Evolutionary conservation across 208 protist genomes (phyloP).

Genomic region (Acanthamoeba sp.): DNA sequence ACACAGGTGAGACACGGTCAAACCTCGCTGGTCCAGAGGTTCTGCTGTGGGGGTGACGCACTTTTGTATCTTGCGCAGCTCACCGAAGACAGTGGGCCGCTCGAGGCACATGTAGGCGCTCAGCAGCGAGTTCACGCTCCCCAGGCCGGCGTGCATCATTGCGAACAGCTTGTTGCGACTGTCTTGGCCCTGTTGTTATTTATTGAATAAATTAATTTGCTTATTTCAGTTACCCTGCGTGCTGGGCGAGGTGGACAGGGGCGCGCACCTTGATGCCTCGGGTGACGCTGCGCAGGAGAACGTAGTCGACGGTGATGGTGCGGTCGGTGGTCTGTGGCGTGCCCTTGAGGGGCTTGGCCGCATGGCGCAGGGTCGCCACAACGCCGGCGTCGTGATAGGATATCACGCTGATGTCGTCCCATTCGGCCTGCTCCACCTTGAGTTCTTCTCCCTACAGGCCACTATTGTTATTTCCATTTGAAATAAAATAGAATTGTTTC

Average conservation of each 20-base stretch:
- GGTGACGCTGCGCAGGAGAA: constrained; percentile 62
- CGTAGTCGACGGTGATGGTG: constrained; percentile 67
- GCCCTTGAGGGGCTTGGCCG: constrained; percentile 26
- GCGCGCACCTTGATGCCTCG: constrained; percentile 35
- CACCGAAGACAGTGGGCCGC: constrained; percentile 70
- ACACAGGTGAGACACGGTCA: too few relatives aligned
- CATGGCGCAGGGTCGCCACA: background rate
- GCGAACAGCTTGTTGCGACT: constrained; percentile 73
- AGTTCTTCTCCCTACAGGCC: background rate
- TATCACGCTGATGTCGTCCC: constrained; percentile 67
- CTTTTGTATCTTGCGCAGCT: constrained; percentile 71
- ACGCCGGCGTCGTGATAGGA: constrained; percentile 56
- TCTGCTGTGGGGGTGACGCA: background rate
- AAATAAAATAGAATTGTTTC: background rate
- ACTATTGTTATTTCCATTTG: background rate
- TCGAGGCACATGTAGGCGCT: constrained; percentile 73
- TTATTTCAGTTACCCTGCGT: too few relatives aligned
- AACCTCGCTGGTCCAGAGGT: too few relatives aligned
- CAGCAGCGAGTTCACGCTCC: constrained; percentile 69
- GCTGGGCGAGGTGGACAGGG: background rate
- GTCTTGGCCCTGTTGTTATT: constrained; percentile 64
- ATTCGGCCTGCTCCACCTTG: constrained; percentile 74
- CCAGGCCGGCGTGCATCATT: constrained; percentile 60
- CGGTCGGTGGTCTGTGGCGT: constrained; percentile 61
- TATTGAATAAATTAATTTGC: too few relatives aligned